phyloP scores from a whole-genome alignment of 2,329 filamentous ascomycete genomes.

The Scedosporium minutisporum region DNA sequence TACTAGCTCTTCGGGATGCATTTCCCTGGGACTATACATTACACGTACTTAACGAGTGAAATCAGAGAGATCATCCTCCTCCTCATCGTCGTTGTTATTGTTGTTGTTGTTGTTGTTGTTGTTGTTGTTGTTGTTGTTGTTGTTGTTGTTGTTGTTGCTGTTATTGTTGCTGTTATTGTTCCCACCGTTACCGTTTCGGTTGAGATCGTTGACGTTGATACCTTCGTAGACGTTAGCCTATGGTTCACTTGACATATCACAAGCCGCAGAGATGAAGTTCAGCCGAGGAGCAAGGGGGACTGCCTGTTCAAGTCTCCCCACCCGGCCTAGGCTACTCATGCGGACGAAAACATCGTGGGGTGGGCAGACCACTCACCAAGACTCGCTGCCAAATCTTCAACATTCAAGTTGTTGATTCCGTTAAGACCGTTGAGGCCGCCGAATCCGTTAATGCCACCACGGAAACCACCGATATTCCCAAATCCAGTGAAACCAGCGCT shows the following conservation, averaged over 20 bases:
- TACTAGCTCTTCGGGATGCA: too few species aligned
- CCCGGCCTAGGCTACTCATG: too few species aligned
- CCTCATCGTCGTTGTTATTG: not conserved
- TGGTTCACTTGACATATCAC: not conserved
- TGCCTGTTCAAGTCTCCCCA: too few species aligned
- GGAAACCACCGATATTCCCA: constrained; percentile 1
- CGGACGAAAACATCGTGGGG: not conserved
- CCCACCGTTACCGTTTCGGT: not conserved
- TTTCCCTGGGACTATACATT: not conserved
- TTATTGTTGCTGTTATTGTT: too few species aligned
- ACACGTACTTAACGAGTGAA: not conserved
- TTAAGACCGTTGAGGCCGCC: not conserved
- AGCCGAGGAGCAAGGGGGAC: not conserved
- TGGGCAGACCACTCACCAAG: not conserved
- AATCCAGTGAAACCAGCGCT: constrained; percentile 8
- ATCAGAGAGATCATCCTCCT: not conserved
- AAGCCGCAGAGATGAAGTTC: too few species aligned
- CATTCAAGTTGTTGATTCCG: not conserved
- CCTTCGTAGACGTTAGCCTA: not conserved
- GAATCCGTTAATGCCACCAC: constrained; percentile 1
- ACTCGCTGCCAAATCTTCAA: not conserved
- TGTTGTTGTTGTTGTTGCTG: not conserved
- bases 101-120: not conserved
- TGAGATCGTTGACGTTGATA: not conserved
- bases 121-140: not conserved